These are phyloP conservation scores for Waltergamsia citrina DNA, from an alignment of 2,329 filamentous ascomycete species.

Conservation along the genomic window DNA sequence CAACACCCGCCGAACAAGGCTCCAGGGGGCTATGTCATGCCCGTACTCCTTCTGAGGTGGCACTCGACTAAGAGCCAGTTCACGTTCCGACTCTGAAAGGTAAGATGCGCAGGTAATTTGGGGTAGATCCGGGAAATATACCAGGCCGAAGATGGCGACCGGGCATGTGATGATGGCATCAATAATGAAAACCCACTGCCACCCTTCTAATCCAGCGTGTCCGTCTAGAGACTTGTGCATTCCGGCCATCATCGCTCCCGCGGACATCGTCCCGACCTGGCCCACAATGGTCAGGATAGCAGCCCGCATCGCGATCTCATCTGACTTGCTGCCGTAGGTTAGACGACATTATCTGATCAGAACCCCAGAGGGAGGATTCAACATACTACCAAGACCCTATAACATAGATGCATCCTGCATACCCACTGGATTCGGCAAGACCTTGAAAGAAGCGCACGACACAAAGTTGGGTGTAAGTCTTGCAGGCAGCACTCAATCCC, in stretches of 20 bases:
- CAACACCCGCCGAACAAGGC: constrained; percentile 16
- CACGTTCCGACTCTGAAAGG: constrained; percentile 19
- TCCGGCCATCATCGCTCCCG: constrained; percentile 46
- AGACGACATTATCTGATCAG: too few relatives aligned
- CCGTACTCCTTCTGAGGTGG: constrained; percentile 20
- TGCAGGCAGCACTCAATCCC: constrained; percentile 28
- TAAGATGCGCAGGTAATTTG: constrained; percentile 23
- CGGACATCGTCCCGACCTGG: constrained; percentile 47
- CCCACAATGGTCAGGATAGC: constrained; percentile 50
- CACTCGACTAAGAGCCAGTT: constrained; percentile 16
- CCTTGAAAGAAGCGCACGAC: constrained; percentile 18
- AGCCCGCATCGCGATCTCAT: constrained; percentile 48
- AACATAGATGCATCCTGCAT: constrained; percentile 21
- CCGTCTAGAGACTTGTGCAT: constrained; percentile 22
- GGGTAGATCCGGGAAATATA: constrained; percentile 40
- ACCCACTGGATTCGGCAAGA: constrained; percentile 16
- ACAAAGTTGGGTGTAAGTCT: constrained; percentile 16
- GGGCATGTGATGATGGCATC: constrained; percentile 44
- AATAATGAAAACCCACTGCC: constrained; percentile 36
- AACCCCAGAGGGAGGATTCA: too few relatives aligned
- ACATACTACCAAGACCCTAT: constrained; percentile 46
- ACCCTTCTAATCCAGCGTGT: constrained; percentile 36
- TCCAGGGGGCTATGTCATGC: constrained; percentile 19
- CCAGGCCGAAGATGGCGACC: constrained; percentile 39
- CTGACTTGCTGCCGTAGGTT: too few relatives aligned